phyloP scores from a whole-genome alignment of 495 filamentous ascomycete species.

The Choiromyces venosus region DNA sequence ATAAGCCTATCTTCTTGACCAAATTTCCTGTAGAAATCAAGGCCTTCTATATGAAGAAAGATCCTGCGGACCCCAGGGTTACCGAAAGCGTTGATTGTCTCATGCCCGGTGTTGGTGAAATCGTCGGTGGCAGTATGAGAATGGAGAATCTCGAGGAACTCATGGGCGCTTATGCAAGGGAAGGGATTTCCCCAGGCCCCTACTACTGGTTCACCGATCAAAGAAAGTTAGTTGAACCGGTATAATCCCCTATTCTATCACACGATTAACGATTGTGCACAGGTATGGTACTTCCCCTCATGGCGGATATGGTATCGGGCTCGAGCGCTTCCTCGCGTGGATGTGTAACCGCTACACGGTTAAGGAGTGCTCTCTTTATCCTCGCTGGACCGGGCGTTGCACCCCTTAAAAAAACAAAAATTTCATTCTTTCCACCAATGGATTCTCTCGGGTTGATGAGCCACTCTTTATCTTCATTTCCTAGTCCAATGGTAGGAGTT shows the following conservation, averaged over 20 bases:
- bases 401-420: conserved; percentile 58
- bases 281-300: conserved; percentile 93
- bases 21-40: conserved; percentile 98
- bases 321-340: conserved; percentile 97
- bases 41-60: conserved; percentile 99
- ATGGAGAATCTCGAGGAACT: conserved; percentile 91
- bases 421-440: neutral
- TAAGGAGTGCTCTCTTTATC: conserved; percentile 81
- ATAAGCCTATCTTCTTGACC: conserved; percentile 89
- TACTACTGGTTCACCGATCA: conserved; percentile 99
- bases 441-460: neutral
- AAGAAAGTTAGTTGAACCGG: conserved; percentile 67
- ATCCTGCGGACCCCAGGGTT: conserved; percentile 69
- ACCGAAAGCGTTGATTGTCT: conserved; percentile 95
- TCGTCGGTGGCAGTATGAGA: conserved; percentile 94
- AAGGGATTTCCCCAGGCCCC: conserved; percentile 74
- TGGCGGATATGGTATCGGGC: conserved; percentile 89
- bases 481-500: neutral
- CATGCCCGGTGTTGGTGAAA: conserved; percentile 96
- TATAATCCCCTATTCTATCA: conserved; percentile 8
- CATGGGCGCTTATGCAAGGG: conserved; percentile 77
- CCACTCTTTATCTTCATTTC: neutral
- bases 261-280: conserved; percentile 15
- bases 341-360: conserved; percentile 89
- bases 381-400: conserved; percentile 89